A percentile compares a stretch with the other conserved stretches of the same genome.
phyloP scores from a whole-genome alignment of 371 early-diverging fungal genomes.

The Mucor ambiguus region DNA sequence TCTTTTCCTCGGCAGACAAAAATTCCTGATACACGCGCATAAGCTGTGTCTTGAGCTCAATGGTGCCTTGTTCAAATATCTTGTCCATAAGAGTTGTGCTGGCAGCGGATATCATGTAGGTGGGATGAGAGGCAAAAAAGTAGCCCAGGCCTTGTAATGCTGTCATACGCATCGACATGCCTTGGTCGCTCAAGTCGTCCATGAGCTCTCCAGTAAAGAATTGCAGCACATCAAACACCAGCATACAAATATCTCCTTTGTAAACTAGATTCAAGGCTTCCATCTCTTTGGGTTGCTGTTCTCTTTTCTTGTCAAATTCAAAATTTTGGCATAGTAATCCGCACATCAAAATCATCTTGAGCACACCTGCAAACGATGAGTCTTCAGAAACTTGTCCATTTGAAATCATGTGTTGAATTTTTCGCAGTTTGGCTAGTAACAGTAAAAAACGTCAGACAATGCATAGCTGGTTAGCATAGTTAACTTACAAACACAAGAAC shows the following conservation, averaged over 20 bases:
- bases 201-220: slow-evolving; percentile 28
- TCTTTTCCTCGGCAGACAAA: slow-evolving; percentile 62
- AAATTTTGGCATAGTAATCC: slow-evolving; percentile 76
- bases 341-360: slow-evolving; percentile 55
- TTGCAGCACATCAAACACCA: slow-evolving; percentile 27
- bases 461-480: not conserved
- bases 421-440: slow-evolving; percentile 33
- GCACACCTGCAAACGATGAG: slow-evolving; percentile 11
- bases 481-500: slow-evolving; percentile 45
- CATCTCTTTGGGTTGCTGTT: slow-evolving; percentile 34
- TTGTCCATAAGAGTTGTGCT: slow-evolving; percentile 69
- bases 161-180: slow-evolving; percentile 22
- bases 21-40: slow-evolving; percentile 74
- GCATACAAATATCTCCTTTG: slow-evolving; percentile 21
- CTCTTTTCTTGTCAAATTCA: slow-evolving; percentile 70
- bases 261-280: slow-evolving; percentile 17
- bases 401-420: slow-evolving; percentile 30
- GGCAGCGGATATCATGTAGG: slow-evolving; percentile 60
- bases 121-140: slow-evolving; percentile 72
- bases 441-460: not conserved
- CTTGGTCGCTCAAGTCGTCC: slow-evolving; percentile 15
- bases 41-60: slow-evolving; percentile 63
- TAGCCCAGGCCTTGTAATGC: slow-evolving; percentile 60
- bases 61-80: slow-evolving; percentile 56
- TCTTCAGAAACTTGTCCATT: slow-evolving; percentile 4